Conservation (phyloP, 306 rosid species). For the Acacia confusa region DNA sequence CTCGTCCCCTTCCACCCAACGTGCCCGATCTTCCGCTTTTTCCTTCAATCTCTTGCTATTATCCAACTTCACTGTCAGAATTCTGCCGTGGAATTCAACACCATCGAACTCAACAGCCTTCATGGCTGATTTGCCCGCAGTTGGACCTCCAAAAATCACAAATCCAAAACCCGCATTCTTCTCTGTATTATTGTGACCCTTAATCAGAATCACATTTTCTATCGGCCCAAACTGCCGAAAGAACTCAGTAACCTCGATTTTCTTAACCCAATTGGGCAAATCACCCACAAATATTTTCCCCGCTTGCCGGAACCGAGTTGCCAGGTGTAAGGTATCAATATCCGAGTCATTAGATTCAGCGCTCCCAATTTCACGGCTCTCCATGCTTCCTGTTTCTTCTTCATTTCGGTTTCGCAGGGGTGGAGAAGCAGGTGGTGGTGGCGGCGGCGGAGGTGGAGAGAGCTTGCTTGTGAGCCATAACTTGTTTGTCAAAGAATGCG, state of each 20-base stretch:
- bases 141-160: slow-evolving; percentile 53
- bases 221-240: slow-evolving; percentile 89
- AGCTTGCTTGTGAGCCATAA: slow-evolving; percentile 93
- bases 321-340: not conserved
- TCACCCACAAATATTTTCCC: slow-evolving; percentile 90
- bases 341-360: slow-evolving; percentile 5
- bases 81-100: slow-evolving; percentile 83
- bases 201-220: slow-evolving; percentile 67
- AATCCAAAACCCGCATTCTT: slow-evolving; percentile 85
- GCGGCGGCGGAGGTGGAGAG: slow-evolving; percentile 31
- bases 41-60: slow-evolving; percentile 75
- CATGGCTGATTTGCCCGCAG: slow-evolving; percentile 60
- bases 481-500: slow-evolving; percentile 57
- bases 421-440: not conserved
- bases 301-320: slow-evolving; percentile 56
- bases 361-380: slow-evolving; percentile 11
- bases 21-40: slow-evolving; percentile 53
- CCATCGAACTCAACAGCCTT: slow-evolving; percentile 94
- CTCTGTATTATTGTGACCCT: slow-evolving; percentile 54
- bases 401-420: not conserved
- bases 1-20: slow-evolving; percentile 63
- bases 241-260: slow-evolving; percentile 63
- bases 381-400: not conserved
- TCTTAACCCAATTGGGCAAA: slow-evolving; percentile 81
- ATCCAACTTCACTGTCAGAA: slow-evolving; percentile 79